phyloP scores from a whole-genome alignment of 208 protist genomes.

The Trypanosoma vivax region DNA sequence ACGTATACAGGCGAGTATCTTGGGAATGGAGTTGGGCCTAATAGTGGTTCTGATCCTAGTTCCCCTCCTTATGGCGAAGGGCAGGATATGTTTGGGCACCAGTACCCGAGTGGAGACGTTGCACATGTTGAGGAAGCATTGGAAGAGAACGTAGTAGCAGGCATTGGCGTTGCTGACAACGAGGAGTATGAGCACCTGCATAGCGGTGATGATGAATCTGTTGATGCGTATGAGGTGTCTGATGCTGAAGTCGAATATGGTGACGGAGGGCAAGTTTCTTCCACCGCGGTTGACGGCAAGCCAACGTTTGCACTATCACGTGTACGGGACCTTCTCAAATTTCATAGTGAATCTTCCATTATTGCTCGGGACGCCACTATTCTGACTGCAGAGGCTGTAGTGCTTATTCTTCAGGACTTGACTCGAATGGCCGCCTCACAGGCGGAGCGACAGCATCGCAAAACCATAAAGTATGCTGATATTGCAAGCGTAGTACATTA shows the following conservation, averaged over 20 bases:
- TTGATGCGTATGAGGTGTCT: background rate
- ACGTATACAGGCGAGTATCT: background rate
- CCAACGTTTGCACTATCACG: conserved; percentile 39
- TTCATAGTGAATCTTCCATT: conserved; percentile 42
- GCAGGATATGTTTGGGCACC: no score
- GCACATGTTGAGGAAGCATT: no score
- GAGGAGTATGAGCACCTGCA: conserved; percentile 8
- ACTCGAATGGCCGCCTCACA: conserved; percentile 36
- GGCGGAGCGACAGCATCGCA: conserved; percentile 38
- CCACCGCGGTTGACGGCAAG: background rate
- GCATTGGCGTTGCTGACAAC: conserved; percentile 3
- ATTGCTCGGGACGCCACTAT: conserved; percentile 39
- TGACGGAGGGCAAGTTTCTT: background rate
- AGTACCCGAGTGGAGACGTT: no score
- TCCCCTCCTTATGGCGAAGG: no score
- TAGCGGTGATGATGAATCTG: conserved; percentile 3
- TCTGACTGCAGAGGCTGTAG: conserved; percentile 41
- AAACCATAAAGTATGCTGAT: conserved; percentile 67
- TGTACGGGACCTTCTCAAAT: conserved; percentile 64
- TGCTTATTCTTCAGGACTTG: conserved; percentile 56
- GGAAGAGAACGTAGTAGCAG: background rate
- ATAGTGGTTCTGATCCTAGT: no score
- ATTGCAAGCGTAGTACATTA: conserved; percentile 45
- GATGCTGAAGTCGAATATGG: conserved; percentile 3
- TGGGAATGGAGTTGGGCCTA: no score